Conservation (phyloP, 495 filamentous ascomycete species). For the Penicillium malachiteum region DNA sequence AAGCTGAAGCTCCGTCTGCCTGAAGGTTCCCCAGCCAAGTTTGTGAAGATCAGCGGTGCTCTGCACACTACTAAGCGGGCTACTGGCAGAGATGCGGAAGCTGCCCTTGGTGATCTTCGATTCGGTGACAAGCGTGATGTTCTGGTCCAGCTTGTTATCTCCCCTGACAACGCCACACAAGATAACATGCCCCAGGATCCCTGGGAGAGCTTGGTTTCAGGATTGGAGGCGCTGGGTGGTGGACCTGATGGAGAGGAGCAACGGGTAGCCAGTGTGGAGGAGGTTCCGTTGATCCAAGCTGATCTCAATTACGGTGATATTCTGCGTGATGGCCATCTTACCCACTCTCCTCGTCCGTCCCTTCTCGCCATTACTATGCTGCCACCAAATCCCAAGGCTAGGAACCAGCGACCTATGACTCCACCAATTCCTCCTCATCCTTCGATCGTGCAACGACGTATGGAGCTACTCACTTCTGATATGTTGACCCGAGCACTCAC, state of each 20-base stretch:
- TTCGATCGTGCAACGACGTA: slow-evolving; percentile 91
- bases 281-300: slow-evolving; percentile 93
- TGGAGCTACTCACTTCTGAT: slow-evolving; percentile 97
- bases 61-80: slow-evolving; percentile 96
- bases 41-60: slow-evolving; percentile 97
- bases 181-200: slow-evolving; percentile 88
- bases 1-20: slow-evolving; percentile 93
- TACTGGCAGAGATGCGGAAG: slow-evolving; percentile 94
- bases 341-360: slow-evolving; percentile 84
- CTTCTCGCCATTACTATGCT: slow-evolving; percentile 98
- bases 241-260: slow-evolving; percentile 84
- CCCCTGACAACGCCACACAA: slow-evolving; percentile 81
- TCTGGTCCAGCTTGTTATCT: slow-evolving; percentile 90
- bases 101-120: slow-evolving; percentile 84
- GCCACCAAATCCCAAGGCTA: slow-evolving; percentile 64
- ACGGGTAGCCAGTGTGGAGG: slow-evolving; percentile 82
- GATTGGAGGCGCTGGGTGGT: slow-evolving; percentile 92
- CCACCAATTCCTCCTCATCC: slow-evolving; percentile 95
- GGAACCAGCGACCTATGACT: slow-evolving; percentile 59
- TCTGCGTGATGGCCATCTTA: slow-evolving; percentile 82
- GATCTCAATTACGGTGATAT: slow-evolving; percentile 94
- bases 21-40: slow-evolving; percentile 95
- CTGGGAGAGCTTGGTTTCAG: slow-evolving; percentile 96
- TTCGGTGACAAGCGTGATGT: slow-evolving; percentile 99
- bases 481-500: slow-evolving; percentile 95